phyloP scores from a whole-genome alignment of 106 monocot species.

The Xerophyta viscosa region DNA sequence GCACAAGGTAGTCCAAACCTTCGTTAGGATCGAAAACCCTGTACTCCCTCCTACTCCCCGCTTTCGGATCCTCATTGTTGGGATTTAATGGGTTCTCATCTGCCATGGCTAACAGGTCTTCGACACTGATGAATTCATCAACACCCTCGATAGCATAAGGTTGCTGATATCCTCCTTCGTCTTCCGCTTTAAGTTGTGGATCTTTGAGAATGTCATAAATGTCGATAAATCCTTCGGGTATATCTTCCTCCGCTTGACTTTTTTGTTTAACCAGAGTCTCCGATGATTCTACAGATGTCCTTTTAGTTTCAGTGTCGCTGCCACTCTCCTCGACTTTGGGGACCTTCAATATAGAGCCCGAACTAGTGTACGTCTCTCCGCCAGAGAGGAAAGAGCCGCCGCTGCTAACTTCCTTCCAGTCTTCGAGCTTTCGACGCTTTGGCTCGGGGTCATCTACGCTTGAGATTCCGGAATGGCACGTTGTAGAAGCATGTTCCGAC shows the following conservation, averaged over 20 bases:
- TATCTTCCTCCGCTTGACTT: not conserved
- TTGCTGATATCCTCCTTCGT: not conserved
- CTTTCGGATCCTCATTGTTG: no score
- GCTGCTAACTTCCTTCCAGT: not conserved
- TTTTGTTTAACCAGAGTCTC: no score
- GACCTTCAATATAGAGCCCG: not conserved
- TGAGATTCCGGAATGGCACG: slow-evolving; percentile 9
- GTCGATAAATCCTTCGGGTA: slow-evolving; percentile 1
- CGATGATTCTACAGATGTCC: not conserved
- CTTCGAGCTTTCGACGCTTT: not conserved
- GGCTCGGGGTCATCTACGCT: not conserved
- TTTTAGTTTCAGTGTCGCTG: not conserved
- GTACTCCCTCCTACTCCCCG: not conserved
- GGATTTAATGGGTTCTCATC: not conserved
- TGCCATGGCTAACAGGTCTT: not conserved
- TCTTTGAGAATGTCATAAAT: not conserved
- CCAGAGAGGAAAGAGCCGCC: not conserved
- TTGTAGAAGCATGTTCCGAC: no score
- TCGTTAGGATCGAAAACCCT: not conserved
- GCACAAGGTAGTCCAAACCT: not conserved
- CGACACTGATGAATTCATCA: not conserved
- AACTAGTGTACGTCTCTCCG: no score
- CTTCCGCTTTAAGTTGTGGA: not conserved
- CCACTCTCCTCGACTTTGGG: slow-evolving; percentile 14
- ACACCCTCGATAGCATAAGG: not conserved